phyloP scores from a whole-genome alignment of 2,329 filamentous ascomycete species.

The Ceratocystis variospora region DNA sequence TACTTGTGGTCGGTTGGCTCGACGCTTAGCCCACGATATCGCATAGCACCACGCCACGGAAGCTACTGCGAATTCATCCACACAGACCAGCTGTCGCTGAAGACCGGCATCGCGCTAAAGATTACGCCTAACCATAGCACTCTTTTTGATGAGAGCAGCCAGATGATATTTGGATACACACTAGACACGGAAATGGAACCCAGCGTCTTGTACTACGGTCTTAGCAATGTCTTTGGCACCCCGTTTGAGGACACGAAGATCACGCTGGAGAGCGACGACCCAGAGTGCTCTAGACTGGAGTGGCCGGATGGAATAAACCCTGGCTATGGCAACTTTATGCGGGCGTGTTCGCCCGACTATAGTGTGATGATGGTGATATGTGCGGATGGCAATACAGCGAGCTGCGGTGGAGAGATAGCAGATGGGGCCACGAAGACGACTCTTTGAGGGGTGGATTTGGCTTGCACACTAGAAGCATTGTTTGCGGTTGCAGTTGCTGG shows the following conservation, averaged over 20 bases:
- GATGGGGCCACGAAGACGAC: background rate
- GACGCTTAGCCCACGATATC: conserved; percentile 23
- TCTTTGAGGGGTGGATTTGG: background rate
- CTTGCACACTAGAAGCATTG: too few species aligned
- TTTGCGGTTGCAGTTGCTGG: background rate
- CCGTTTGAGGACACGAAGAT: conserved; percentile 27
- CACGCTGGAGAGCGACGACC: conserved; percentile 24
- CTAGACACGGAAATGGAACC: conserved; percentile 23
- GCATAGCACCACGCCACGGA: conserved; percentile 23
- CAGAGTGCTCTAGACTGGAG: conserved; percentile 27
- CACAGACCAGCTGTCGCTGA: conserved; percentile 26
- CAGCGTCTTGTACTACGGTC: conserved; percentile 28
- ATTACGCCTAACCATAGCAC: conserved; percentile 27
- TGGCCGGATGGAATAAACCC: conserved; percentile 28
- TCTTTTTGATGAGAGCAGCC: conserved; percentile 28
- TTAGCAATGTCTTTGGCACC: conserved; percentile 31
- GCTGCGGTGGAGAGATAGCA: background rate
- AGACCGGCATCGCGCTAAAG: conserved; percentile 30
- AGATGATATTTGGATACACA: conserved; percentile 30
- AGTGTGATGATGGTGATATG: conserved; percentile 10
- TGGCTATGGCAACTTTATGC: conserved; percentile 27
- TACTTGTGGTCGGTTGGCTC: conserved; percentile 30
- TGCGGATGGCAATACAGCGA: background rate
- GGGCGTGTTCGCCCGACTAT: conserved; percentile 10
- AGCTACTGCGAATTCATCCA: conserved; percentile 27